Evolutionary conservation across 2,329 filamentous ascomycete genomes (phyloP).

Genomic region (Aspergillus sp.): DNA sequence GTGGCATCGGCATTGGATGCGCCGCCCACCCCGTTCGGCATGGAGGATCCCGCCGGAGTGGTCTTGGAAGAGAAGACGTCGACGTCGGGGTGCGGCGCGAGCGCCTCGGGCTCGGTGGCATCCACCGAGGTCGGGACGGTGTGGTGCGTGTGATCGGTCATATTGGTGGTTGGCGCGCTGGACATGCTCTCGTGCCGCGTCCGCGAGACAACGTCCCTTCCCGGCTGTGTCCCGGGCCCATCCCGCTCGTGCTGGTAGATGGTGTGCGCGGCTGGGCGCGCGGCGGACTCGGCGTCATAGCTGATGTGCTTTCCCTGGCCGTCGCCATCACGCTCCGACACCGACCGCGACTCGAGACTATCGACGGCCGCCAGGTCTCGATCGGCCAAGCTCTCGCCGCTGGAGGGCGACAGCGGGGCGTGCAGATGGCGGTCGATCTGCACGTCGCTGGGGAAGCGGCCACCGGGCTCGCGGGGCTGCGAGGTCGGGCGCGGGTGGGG

Average conservation of each 20-base stretch:
- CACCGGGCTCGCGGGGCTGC: slow-evolving; percentile 73
- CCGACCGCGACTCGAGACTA: slow-evolving; percentile 38
- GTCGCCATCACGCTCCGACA: slow-evolving; percentile 15
- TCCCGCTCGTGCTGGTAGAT: slow-evolving; percentile 4
- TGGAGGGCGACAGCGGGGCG: slow-evolving; percentile 74
- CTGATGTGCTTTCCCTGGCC: background rate
- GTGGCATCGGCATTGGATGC: background rate
- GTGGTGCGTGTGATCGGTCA: slow-evolving; percentile 31
- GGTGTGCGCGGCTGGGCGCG: background rate
- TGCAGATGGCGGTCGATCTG: slow-evolving; percentile 83
- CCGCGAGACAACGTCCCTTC: slow-evolving; percentile 11
- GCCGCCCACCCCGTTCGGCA: background rate
- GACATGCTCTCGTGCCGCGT: slow-evolving; percentile 31
- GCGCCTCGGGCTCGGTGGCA: background rate
- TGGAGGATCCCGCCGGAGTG: background rate
- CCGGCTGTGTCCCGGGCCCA: slow-evolving; percentile 11
- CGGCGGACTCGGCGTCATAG: background rate
- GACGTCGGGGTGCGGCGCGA: background rate
- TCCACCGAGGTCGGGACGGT: slow-evolving; percentile 33
- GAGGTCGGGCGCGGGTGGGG: slow-evolving; percentile 29
- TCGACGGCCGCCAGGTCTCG: slow-evolving; percentile 60
- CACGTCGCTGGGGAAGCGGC: slow-evolving; percentile 93
- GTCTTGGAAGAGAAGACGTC: slow-evolving; percentile 1
- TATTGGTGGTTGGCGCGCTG: slow-evolving; percentile 32
- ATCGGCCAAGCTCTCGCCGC: slow-evolving; percentile 72